Evolutionary conservation across 2,329 filamentous ascomycete species (phyloP).

Genomic region (Fusarium avenaceum): DNA sequence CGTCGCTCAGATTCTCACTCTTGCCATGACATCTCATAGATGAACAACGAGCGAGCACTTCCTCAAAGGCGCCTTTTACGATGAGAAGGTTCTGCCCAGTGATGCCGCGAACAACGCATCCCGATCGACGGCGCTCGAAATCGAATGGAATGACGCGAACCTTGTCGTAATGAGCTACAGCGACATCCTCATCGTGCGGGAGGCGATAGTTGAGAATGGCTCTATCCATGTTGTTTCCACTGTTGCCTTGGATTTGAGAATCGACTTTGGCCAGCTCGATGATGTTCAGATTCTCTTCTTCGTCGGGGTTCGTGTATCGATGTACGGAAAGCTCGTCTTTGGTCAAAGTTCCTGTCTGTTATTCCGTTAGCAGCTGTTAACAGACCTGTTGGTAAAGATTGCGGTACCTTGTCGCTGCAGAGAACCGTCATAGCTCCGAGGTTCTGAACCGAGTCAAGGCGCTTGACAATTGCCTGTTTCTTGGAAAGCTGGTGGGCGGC

Average conservation of each 20-base stretch:
- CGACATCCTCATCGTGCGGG: not conserved
- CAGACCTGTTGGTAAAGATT: accelerated
- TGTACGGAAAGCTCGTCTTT: not conserved
- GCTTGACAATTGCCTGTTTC: slow-evolving; percentile 6
- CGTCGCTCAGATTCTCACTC: slow-evolving; percentile 2
- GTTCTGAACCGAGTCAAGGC: slow-evolving; percentile 6
- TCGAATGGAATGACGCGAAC: slow-evolving; percentile 2
- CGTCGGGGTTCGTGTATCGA: not conserved
- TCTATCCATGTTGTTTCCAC: slow-evolving; percentile 16
- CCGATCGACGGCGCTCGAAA: slow-evolving; percentile 7
- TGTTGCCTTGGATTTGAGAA: slow-evolving; percentile 5
- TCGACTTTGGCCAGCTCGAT: slow-evolving; percentile 13
- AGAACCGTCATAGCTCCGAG: slow-evolving; percentile 4
- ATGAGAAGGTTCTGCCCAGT: slow-evolving; percentile 2
- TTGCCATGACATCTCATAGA: slow-evolving; percentile 1
- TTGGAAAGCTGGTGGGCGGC: slow-evolving; percentile 4
- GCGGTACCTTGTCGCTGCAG: slow-evolving; percentile 2
- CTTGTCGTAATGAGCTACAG: slow-evolving; percentile 1
- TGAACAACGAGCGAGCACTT: not conserved
- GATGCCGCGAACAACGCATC: slow-evolving; percentile 2
- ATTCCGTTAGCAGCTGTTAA: accelerated
- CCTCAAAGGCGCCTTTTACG: slow-evolving; percentile 3
- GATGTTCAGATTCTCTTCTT: not conserved
- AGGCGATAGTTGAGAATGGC: slow-evolving; percentile 1
- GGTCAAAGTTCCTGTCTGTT: not conserved